Evolutionary conservation across 371 early-diverging fungal species (phyloP).

Genomic region (Actinomortierella ambigua): DNA sequence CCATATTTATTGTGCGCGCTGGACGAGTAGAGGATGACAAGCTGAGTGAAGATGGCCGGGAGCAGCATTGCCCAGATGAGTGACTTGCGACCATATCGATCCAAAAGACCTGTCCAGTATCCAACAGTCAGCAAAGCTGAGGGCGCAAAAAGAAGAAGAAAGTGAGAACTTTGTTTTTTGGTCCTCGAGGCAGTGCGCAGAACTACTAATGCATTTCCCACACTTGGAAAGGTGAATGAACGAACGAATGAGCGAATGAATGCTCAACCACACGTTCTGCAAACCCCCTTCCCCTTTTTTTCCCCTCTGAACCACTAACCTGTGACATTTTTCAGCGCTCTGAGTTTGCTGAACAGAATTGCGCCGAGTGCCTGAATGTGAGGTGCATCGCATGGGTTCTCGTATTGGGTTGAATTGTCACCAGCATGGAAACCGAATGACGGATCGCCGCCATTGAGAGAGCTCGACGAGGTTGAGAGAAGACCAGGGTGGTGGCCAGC

Average conservation of each 20-base stretch:
- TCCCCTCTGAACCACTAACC: slow-evolving; percentile 11
- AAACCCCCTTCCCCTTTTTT: neutral
- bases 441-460: too few species aligned
- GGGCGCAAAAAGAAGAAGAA: neutral
- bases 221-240: too few species aligned
- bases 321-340: slow-evolving; percentile 23
- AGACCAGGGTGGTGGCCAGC: too few species aligned
- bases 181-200: neutral
- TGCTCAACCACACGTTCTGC: too few species aligned
- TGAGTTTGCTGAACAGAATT: slow-evolving; percentile 16
- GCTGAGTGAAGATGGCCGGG: slow-evolving; percentile 5
- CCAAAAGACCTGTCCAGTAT: slow-evolving; percentile 12
- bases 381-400: slow-evolving; percentile 16
- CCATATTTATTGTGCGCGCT: slow-evolving; percentile 4
- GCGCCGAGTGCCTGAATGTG: slow-evolving; percentile 18
- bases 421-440: too few species aligned
- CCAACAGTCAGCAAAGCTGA: slow-evolving; percentile 19
- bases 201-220: too few species aligned
- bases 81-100: slow-evolving; percentile 18
- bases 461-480: too few species aligned
- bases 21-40: slow-evolving; percentile 14
- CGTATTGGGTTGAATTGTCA: too few species aligned
- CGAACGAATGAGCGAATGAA: too few species aligned
- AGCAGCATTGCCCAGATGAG: slow-evolving; percentile 16
- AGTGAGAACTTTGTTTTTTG: neutral